Evolutionary conservation across 2,329 filamentous ascomycete genomes (phyloP).

Genomic region (Colletotrichum caudatum): DNA sequence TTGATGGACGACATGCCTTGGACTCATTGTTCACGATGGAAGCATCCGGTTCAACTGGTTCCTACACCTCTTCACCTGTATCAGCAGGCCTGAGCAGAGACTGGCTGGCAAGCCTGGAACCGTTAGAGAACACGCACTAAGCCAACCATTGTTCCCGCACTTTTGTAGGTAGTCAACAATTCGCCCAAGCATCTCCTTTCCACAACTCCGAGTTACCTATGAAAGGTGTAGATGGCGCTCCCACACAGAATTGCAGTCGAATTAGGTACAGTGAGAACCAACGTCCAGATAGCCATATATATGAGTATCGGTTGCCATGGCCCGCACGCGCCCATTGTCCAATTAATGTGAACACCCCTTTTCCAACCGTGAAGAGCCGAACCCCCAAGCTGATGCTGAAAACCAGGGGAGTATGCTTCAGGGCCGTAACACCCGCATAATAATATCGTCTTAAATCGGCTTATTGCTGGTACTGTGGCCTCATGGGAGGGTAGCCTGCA

Average conservation of each 20-base stretch:
- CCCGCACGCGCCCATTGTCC: constrained; percentile 27
- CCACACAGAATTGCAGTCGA: constrained; percentile 20
- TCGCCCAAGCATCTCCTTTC: not conserved
- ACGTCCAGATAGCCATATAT: constrained; percentile 23
- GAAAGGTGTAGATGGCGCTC: constrained; percentile 6
- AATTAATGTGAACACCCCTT: constrained; percentile 10
- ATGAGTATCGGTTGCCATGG: constrained; percentile 27
- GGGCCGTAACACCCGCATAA: not conserved
- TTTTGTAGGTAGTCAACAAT: not conserved
- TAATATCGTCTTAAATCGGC: not conserved
- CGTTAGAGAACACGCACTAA: not conserved
- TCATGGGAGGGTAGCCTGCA: constrained; percentile 54
- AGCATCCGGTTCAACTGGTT: not conserved
- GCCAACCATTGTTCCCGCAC: not conserved
- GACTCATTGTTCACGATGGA: not conserved
- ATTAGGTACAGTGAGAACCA: constrained; percentile 28
- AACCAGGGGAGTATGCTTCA: not conserved
- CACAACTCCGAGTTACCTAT: not conserved
- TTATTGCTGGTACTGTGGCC: constrained; percentile 51
- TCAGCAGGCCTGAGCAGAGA: too few species aligned
- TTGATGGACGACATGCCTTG: constrained; percentile 35
- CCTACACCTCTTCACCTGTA: not conserved
- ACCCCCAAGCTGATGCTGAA: not conserved
- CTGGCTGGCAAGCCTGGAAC: not conserved
- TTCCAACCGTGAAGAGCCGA: constrained; percentile 2